These are phyloP conservation scores for Globisporangium radiosum DNA, from an alignment of 352 stramenopile species.

Conservation along the genomic window DNA sequence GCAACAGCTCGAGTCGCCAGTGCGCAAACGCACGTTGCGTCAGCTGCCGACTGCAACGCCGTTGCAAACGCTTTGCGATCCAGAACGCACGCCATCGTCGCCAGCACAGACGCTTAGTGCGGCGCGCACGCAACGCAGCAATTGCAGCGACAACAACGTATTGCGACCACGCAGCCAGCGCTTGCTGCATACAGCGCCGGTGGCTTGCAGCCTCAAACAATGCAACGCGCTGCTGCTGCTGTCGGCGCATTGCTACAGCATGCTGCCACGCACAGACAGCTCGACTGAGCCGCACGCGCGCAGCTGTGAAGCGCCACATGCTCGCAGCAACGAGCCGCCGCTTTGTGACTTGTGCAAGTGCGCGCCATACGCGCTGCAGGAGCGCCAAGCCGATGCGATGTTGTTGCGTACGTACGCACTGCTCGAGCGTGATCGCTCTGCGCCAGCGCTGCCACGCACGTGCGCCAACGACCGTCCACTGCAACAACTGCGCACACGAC, in stretches of 20 bases:
- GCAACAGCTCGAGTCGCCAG: constrained; percentile 11
- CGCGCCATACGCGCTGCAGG: constrained; percentile 6
- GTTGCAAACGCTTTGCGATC: background rate
- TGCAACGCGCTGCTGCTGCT: background rate
- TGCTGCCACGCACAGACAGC: constrained; percentile 5
- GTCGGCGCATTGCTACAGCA: background rate
- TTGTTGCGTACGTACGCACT: constrained; percentile 1
- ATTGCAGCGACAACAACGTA: constrained; percentile 4
- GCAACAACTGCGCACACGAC: background rate
- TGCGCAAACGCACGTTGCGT: background rate
- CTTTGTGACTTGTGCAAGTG: constrained; percentile 16
- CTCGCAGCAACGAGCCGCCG: constrained; percentile 14
- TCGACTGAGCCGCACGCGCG: constrained; percentile 6
- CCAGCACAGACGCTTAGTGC: background rate
- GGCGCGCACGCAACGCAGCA: background rate
- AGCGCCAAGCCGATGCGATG: background rate
- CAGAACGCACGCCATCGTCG: background rate
- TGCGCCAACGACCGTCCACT: constrained; percentile 1
- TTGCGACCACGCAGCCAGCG: constrained; percentile 9
- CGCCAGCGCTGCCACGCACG: constrained; percentile 8
- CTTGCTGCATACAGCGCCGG: background rate
- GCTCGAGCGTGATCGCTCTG: background rate
- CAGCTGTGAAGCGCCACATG: constrained; percentile 16
- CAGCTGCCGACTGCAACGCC: background rate
- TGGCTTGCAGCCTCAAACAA: background rate